A percentile compares a stretch with the other conserved stretches of the same genome.
Evolutionary conservation across 2,329 filamentous ascomycete species (phyloP).

Genomic region (Exophiala bonariae): DNA sequence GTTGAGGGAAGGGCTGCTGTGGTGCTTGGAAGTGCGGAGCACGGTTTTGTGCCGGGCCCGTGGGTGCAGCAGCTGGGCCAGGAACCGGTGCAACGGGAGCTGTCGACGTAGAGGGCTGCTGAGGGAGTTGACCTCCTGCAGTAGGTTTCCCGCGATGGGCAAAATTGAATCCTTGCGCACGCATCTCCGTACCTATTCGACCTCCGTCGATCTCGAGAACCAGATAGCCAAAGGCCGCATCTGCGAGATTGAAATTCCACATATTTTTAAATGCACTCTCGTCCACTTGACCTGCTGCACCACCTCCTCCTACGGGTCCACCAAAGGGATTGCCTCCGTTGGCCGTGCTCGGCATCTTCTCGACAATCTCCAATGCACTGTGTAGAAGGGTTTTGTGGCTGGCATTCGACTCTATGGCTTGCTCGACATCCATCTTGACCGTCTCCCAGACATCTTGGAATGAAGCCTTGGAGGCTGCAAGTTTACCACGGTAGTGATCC

Average conservation of each 20-base stretch:
- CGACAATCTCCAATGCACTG: slow-evolving; percentile 88
- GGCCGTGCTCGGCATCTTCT: slow-evolving; percentile 95
- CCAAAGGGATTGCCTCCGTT: slow-evolving; percentile 97
- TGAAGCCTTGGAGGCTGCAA: slow-evolving; percentile 94
- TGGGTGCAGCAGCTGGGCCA: slow-evolving; percentile 33
- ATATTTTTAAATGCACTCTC: slow-evolving; percentile 99
- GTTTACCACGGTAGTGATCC: slow-evolving; percentile 97
- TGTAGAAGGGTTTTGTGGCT: slow-evolving; percentile 89
- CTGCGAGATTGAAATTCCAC: slow-evolving; percentile 97
- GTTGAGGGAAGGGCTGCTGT: slow-evolving; percentile 36
- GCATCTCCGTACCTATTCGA: slow-evolving; percentile 97
- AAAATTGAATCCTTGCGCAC: slow-evolving; percentile 98
- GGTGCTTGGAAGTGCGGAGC: slow-evolving; percentile 43
- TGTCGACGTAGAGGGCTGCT: slow-evolving; percentile 15
- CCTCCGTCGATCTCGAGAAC: slow-evolving; percentile 94
- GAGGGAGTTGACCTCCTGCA: slow-evolving; percentile 14
- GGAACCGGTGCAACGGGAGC: slow-evolving; percentile 5
- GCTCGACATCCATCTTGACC: slow-evolving; percentile 92
- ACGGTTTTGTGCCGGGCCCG: slow-evolving; percentile 37
- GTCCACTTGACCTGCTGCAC: slow-evolving; percentile 81
- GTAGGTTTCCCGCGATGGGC: slow-evolving; percentile 69
- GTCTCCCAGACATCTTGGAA: slow-evolving; percentile 99
- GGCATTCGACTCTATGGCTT: slow-evolving; percentile 89
- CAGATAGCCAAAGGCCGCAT: slow-evolving; percentile 95
- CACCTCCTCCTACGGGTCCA: slow-evolving; percentile 71